Evolutionary conservation across 2,329 filamentous ascomycete species (phyloP).

Genomic region (Thielaviopsis ethacetica): DNA sequence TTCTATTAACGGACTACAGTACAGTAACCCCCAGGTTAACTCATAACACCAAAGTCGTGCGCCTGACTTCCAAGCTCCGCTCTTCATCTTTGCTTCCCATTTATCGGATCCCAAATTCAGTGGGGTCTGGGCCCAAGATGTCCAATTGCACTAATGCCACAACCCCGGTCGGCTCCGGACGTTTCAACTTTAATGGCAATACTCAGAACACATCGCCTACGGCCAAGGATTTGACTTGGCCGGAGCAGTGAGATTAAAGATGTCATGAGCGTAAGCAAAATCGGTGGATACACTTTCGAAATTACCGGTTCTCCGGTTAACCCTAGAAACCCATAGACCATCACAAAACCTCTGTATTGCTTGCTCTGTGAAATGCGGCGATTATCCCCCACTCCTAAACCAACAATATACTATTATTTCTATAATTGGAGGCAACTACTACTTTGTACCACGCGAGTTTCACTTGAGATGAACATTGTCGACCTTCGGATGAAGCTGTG

Average conservation of each 20-base stretch:
- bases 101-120: background rate
- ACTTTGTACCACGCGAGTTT: background rate
- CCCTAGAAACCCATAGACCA: too few species aligned
- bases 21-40: background rate
- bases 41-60: background rate
- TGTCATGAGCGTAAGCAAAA: too few species aligned
- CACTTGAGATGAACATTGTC: background rate
- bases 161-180: background rate
- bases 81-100: background rate
- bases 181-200: background rate
- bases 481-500: background rate
- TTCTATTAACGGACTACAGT: background rate
- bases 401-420: too few species aligned
- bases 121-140: background rate
- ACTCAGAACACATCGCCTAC: background rate
- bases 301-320: too few species aligned
- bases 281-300: too few species aligned
- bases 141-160: background rate
- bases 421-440: too few species aligned
- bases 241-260: background rate
- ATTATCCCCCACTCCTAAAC: too few species aligned
- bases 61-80: background rate
- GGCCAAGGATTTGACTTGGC: background rate
- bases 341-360: too few species aligned
- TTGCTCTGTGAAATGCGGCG: too few species aligned